Evolutionary conservation across 2,329 filamentous ascomycete species (phyloP).

Genomic region (Fusarium staphyleae): DNA sequence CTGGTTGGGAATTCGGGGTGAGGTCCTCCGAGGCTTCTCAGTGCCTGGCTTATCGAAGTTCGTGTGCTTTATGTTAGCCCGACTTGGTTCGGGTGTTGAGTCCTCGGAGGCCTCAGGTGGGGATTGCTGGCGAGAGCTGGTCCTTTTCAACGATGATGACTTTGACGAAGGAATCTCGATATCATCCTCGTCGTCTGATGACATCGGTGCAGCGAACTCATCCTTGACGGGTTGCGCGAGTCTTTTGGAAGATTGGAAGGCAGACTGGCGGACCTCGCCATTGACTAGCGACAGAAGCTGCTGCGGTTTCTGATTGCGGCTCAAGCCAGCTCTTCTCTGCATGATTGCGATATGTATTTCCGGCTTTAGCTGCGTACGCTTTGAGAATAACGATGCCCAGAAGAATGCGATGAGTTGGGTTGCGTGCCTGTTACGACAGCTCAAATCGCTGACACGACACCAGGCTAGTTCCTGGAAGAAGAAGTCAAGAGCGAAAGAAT

Average conservation of each 20-base stretch:
- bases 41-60: conserved; percentile 36
- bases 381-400: not conserved
- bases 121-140: not conserved
- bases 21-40: conserved; percentile 5
- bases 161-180: conserved; percentile 5
- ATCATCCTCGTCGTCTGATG: conserved; percentile 42
- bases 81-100: conserved; percentile 41
- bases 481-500: not conserved
- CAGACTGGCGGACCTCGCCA: not conserved
- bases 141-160: conserved; percentile 1
- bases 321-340: conserved; percentile 36
- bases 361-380: not conserved
- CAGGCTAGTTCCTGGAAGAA: not conserved
- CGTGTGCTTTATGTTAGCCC: conserved; percentile 46
- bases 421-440: not conserved
- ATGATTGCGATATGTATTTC: not conserved
- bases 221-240: conserved; percentile 23
- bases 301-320: conserved; percentile 11
- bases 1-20: conserved; percentile 7
- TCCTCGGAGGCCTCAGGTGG: conserved; percentile 23
- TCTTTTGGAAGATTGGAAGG: not conserved
- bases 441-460: not conserved
- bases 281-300: conserved; percentile 26
- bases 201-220: conserved; percentile 40
- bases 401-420: not conserved